Base-by-base conservation (phyloP, 179 eudicot genomes). In the Sideroxylon spinosum region DNA sequence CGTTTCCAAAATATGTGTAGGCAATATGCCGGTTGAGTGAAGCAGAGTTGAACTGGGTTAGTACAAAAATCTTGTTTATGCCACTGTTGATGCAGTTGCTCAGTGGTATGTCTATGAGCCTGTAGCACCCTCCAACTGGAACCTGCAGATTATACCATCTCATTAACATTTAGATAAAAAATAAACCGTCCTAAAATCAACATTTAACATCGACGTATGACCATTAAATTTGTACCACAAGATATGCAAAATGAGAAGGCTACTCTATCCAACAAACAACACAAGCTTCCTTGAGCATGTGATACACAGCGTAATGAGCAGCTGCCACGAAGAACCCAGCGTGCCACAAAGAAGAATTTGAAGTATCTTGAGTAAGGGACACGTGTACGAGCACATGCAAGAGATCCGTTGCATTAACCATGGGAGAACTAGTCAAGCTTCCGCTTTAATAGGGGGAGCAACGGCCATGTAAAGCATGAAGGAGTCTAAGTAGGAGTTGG, bases 11-110 rank as follows among this genome's bases (percentile, higher is more conserved):
- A 82, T 94, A 94, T 55, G 98, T 91, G 32, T 97, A 94, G 68
- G 89, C 80, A 60, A 94, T 86, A 83, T 94, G 98, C 20, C 97
- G 98, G 79, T 94, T 91, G 12, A 94, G 91, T 13, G 98, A 88
- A 69, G 95, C 95, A 49, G 98, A 94, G 80, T 94, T 94, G 87
- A 88, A 94, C 75, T 94, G 98, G 8, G 98, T 94, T 57, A 92
- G 86, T 61, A 94, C 90, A 78, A 89, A 91, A 9, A 94, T 87
- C 87, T 94, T 94, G 89, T 92, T 94, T 77, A 94, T 90, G 63
- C 93, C 92, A 81, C 95, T 92, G 88, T 94, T 94, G 64, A 94
- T 86, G 83, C 98, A 92, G 82, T 94, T 94, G 85, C 98, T 94
- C 97, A 92, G 90, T 16, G 98, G 98, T 61, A 94, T 90, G 79